Evolutionary conservation across 108 stramenopile genomes (phyloP).

Genomic region (Pseudonitzschia multiseries): DNA sequence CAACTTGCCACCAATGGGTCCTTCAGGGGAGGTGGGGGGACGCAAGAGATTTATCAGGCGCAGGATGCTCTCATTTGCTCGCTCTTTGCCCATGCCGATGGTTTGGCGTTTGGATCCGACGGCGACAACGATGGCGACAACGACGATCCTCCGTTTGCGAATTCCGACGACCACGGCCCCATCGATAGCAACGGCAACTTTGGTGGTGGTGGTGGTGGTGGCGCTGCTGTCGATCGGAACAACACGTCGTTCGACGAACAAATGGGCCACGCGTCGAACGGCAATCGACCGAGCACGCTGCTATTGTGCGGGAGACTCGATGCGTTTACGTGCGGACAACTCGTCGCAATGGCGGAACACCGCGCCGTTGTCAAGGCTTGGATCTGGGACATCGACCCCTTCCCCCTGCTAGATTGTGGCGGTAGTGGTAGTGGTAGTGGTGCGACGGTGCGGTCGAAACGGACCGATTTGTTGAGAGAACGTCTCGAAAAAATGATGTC

Average conservation of each 20-base stretch:
- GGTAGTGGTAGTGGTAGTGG: background rate
- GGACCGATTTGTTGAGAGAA: constrained; percentile 47
- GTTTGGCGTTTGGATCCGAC: constrained; percentile 62
- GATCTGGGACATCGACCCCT: constrained; percentile 75
- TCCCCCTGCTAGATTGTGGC: constrained; percentile 21
- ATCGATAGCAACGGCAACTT: background rate
- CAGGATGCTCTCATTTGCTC: constrained; percentile 73
- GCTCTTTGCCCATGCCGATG: constrained; percentile 78
- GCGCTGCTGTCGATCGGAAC: background rate
- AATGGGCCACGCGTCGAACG: constrained; percentile 24
- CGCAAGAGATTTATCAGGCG: constrained; percentile 28
- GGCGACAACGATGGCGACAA: constrained; percentile 17
- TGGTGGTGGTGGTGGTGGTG: too few relatives aligned
- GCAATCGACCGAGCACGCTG: constrained; percentile 77
- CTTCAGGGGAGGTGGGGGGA: constrained; percentile 8
- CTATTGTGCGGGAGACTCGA: constrained; percentile 67
- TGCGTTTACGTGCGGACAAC: constrained; percentile 84
- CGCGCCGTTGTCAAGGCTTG: constrained; percentile 71
- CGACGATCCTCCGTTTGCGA: too few relatives aligned
- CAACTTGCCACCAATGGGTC: constrained; percentile 37
- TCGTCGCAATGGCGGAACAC: constrained; percentile 82
- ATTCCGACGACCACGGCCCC: background rate
- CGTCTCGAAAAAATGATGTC: constrained; percentile 46
- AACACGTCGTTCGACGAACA: background rate
- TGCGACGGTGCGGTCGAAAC: constrained; percentile 31